phyloP scores from a whole-genome alignment of 352 stramenopile species.

The Pythium guiyangense region DNA sequence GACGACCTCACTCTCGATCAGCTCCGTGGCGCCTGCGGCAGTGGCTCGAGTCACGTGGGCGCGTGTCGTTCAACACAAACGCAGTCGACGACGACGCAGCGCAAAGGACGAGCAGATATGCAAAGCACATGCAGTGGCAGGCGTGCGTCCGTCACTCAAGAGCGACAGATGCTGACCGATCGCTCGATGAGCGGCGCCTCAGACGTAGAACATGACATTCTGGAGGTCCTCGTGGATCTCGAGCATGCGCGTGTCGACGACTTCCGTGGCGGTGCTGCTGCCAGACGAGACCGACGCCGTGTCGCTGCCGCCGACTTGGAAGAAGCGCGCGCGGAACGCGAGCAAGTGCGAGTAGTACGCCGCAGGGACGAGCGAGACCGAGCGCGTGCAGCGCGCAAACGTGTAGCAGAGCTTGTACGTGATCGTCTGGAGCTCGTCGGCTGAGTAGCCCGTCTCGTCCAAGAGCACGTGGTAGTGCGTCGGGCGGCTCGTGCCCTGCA shows the following conservation, averaged over 20 bases:
- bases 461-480: constrained; percentile 85
- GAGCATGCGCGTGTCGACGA: constrained; percentile 46
- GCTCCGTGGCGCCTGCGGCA: too few relatives aligned
- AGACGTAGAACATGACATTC: constrained; percentile 67
- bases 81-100: too few relatives aligned
- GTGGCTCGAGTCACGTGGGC: too few relatives aligned
- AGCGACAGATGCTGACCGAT: too few relatives aligned
- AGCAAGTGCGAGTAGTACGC: constrained; percentile 87
- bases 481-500: constrained; percentile 83
- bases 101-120: too few relatives aligned
- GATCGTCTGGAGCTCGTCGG: constrained; percentile 65
- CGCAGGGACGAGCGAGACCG: constrained; percentile 80
- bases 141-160: too few relatives aligned
- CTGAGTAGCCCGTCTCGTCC: constrained; percentile 66
- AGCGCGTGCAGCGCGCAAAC: constrained; percentile 80
- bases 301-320: constrained; percentile 58
- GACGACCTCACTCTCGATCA: too few relatives aligned
- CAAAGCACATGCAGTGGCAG: too few relatives aligned
- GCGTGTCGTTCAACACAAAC: too few relatives aligned
- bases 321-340: constrained; percentile 83
- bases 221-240: constrained; percentile 37
- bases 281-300: constrained; percentile 30
- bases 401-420: constrained; percentile 82
- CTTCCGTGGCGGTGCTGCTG: constrained; percentile 16
- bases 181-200: too few relatives aligned